These are phyloP conservation scores for Alternaria gansuensis DNA, from an alignment of 2,329 filamentous ascomycete genomes.

Conservation along the genomic window DNA sequence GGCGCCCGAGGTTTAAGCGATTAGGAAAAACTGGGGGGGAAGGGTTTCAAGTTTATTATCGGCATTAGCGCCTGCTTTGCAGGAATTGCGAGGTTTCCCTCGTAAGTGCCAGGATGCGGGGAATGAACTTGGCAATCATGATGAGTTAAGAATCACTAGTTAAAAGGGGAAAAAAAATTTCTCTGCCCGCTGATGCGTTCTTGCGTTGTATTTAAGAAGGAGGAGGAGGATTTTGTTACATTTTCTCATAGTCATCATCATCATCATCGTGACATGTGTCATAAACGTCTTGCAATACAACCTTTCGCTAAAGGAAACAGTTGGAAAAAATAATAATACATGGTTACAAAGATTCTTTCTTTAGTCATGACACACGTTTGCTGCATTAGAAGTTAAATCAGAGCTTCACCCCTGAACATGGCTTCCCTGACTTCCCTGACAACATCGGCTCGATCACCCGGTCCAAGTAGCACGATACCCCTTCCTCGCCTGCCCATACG, in stretches of 20 bases:
- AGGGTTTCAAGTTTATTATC: too few relatives aligned
- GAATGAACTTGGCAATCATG: too few relatives aligned
- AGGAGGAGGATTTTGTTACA: not conserved
- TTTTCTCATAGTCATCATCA: not conserved
- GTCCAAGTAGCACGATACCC: constrained; percentile 89
- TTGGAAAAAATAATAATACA: constrained; percentile 5
- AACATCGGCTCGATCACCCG: constrained; percentile 86
- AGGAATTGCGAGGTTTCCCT: too few relatives aligned
- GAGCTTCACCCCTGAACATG: constrained; percentile 61
- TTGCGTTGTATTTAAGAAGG: not conserved
- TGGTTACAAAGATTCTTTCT: not conserved
- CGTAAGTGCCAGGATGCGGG: too few relatives aligned
- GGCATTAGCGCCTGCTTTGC: too few relatives aligned
- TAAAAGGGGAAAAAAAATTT: not conserved
- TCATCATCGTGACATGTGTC: not conserved
- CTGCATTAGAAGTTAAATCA: constrained; percentile 50
- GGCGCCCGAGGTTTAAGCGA: too few relatives aligned
- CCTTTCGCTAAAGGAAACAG: not conserved
- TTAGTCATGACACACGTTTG: not conserved
- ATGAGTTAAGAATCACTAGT: too few relatives aligned
- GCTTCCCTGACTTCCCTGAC: constrained; percentile 89
- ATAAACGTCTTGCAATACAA: too few relatives aligned
- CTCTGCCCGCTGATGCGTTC: not conserved
- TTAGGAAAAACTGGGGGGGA: too few relatives aligned
- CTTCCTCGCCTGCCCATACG: constrained; percentile 90